Percentiles rank a stretch among this genome's conserved stretches.
phyloP scores from a whole-genome alignment of 2,329 filamentous ascomycete genomes.

The Diplocarpon mali region DNA sequence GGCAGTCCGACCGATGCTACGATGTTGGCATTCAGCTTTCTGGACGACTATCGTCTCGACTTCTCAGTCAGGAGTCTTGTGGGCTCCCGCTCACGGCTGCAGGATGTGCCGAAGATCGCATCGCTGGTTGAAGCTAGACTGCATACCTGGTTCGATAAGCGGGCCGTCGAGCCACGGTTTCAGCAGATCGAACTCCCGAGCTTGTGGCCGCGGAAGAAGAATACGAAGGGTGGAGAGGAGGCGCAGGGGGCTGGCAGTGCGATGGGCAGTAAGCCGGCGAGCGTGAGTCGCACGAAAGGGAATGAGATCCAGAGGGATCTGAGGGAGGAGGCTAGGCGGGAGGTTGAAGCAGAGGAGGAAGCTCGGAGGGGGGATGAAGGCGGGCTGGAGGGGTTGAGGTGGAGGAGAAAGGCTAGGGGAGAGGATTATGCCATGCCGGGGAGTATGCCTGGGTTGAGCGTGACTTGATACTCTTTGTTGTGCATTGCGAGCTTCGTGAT shows the following conservation, averaged over 20 bases:
- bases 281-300: conserved; percentile 42
- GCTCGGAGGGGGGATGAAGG: conserved; percentile 19
- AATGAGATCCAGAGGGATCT: conserved; percentile 41
- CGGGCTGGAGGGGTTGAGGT: conserved; percentile 25
- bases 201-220: conserved; percentile 76
- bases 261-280: conserved; percentile 25
- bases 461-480: conserved; percentile 10
- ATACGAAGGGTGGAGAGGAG: conserved; percentile 64
- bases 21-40: conserved; percentile 88
- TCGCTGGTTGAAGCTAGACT: conserved; percentile 70
- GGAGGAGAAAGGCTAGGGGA: conserved; percentile 27
- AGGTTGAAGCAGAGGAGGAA: conserved; percentile 34
- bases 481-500: too few species aligned
- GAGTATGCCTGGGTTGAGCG: conserved; percentile 26
- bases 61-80: conserved; percentile 71
- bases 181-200: conserved; percentile 77
- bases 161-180: conserved; percentile 75
- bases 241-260: conserved; percentile 20
- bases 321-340: conserved; percentile 39
- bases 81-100: conserved; percentile 66
- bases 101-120: conserved; percentile 82
- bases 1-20: conserved; percentile 57
- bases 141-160: conserved; percentile 80
- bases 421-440: conserved; percentile 29
- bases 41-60: conserved; percentile 78